Percentiles rank a stretch among this genome's conserved stretches.
These are phyloP conservation scores for Aspergillus piperis DNA, from an alignment of 2,329 filamentous ascomycete species.

Conservation along the genomic window DNA sequence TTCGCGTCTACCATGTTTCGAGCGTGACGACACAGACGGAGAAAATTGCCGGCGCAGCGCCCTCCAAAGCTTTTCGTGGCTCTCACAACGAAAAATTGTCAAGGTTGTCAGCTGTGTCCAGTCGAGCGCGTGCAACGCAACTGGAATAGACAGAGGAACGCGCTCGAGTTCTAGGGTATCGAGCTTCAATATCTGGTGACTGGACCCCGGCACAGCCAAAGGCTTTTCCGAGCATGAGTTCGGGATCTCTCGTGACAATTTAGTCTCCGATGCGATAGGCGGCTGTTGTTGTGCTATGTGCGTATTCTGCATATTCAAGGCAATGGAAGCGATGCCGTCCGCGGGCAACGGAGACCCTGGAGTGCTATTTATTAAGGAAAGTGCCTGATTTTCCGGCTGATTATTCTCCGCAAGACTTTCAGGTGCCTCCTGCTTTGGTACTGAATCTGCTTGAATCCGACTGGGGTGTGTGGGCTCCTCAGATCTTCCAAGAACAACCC, in stretches of 20 bases:
- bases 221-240: neutral
- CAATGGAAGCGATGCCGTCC: neutral
- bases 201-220: slow-evolving; percentile 9
- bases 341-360: neutral
- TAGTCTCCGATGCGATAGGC: neutral
- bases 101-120: slow-evolving; percentile 71
- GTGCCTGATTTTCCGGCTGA: neutral
- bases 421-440: slow-evolving; percentile 6
- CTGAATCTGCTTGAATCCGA: neutral
- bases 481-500: slow-evolving; percentile 26
- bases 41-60: slow-evolving; percentile 65
- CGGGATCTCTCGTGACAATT: slow-evolving; percentile 11
- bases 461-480: neutral
- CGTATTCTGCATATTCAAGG: neutral
- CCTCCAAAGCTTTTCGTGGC: slow-evolving; percentile 75
- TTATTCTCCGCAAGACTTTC: neutral
- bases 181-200: slow-evolving; percentile 54
- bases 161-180: slow-evolving; percentile 74
- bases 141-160: slow-evolving; percentile 69
- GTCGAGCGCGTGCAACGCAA: slow-evolving; percentile 71
- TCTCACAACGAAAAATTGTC: slow-evolving; percentile 71
- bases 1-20: slow-evolving; percentile 13
- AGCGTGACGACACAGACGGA: slow-evolving; percentile 37
- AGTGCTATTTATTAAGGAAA: neutral
- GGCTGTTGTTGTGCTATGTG: neutral